These are phyloP conservation scores for Zangia roseola DNA, from an alignment of 768 basidiomycete genomes.

Conservation along the genomic window DNA sequence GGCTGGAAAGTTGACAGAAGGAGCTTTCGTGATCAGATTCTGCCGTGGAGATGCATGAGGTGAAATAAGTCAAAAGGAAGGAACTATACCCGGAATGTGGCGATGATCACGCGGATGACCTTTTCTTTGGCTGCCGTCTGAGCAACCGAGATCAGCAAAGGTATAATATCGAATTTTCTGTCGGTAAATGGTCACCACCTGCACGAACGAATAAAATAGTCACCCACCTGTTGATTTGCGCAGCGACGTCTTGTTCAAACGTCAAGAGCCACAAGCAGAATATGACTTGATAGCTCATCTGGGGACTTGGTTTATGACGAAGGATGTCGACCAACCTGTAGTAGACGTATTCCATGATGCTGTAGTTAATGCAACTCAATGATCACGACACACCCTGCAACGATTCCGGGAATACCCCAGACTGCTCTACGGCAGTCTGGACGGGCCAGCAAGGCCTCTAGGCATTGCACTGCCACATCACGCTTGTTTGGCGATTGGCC, in stretches of 20 bases:
- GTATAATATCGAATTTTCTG: constrained; percentile 89
- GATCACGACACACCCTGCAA: constrained; percentile 52
- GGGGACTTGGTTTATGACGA: constrained; percentile 77
- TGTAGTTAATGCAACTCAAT: background rate
- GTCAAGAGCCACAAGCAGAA: constrained; percentile 94
- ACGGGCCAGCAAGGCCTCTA: constrained; percentile 82
- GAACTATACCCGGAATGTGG: constrained; percentile 75
- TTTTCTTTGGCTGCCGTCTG: constrained; percentile 95
- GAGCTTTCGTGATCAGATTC: constrained; percentile 91
- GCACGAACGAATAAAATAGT: background rate
- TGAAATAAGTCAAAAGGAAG: background rate
- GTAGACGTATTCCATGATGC: background rate
- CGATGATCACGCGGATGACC: constrained; percentile 88
- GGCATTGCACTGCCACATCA: constrained; percentile 89
- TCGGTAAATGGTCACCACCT: background rate
- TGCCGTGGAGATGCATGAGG: constrained; percentile 28
- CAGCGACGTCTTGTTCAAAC: constrained; percentile 83
- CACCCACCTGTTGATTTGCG: constrained; percentile 81
- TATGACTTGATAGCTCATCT: constrained; percentile 93
- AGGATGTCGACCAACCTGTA: constrained; percentile 80
- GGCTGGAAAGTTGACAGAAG: constrained; percentile 82
- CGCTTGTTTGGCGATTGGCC: constrained; percentile 63
- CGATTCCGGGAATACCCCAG: constrained; percentile 71
- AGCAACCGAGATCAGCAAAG: constrained; percentile 78
- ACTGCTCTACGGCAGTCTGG: constrained; percentile 76